Evolutionary conservation across 371 early-diverging fungal genomes (phyloP).

Genomic region (Mucor velutinosus): DNA sequence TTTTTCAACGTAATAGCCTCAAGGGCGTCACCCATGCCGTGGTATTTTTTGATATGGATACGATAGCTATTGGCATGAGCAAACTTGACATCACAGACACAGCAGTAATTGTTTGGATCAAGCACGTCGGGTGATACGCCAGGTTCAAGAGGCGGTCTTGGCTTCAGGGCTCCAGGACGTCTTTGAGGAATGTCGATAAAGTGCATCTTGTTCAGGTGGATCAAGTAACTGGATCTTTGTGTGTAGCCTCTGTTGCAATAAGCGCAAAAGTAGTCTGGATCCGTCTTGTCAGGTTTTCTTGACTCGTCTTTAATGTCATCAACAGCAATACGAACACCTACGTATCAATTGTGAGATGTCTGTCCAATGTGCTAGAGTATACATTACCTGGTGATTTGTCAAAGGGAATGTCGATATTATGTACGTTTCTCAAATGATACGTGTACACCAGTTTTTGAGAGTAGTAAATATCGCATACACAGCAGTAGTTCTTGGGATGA

Average conservation of each 20-base stretch:
- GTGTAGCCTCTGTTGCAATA: not conserved
- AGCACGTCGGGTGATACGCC: not conserved
- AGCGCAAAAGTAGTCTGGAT: not conserved
- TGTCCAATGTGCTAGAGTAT: not conserved
- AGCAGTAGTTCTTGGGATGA: not conserved
- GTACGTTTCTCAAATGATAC: not conserved
- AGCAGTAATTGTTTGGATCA: slow-evolving; percentile 1
- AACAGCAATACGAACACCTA: not conserved
- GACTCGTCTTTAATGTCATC: not conserved
- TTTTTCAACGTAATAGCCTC: not conserved
- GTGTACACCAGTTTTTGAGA: not conserved
- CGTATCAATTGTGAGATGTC: not conserved
- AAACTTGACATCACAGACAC: not conserved
- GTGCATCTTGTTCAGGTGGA: not conserved
- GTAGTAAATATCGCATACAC: not conserved
- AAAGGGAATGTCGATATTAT: not conserved
- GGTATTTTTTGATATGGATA: slow-evolving; percentile 1
- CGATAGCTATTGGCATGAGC: not conserved
- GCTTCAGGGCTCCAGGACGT: not conserved
- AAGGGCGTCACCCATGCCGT: not conserved
- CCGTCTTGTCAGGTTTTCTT: not conserved
- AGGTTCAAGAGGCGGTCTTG: not conserved
- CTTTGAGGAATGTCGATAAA: not conserved
- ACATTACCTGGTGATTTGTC: not conserved
- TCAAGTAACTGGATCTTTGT: not conserved